phyloP scores from a whole-genome alignment of 2,329 filamentous ascomycete species.

The Pyrenochaeta sp. region DNA sequence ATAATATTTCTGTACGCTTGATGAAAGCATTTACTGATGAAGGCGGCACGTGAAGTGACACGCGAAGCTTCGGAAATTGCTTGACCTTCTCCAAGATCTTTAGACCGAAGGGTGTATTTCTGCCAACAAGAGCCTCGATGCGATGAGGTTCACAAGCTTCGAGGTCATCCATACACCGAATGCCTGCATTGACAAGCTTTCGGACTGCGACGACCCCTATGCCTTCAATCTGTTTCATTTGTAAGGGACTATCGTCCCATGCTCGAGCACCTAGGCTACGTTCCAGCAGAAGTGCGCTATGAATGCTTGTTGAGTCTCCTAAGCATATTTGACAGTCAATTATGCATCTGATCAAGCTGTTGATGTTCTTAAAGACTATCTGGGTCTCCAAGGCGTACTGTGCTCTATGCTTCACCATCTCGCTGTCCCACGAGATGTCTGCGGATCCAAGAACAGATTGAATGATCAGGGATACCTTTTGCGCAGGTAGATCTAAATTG shows the following conservation, averaged over 20 bases:
- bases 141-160: constrained; percentile 70
- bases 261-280: constrained; percentile 76
- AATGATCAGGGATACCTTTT: constrained; percentile 82
- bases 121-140: constrained; percentile 79
- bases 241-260: constrained; percentile 84
- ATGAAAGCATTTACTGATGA: constrained; percentile 51
- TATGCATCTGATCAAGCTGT: constrained; percentile 76
- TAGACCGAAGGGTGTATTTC: constrained; percentile 83
- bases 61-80: constrained; percentile 74
- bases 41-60: constrained; percentile 61
- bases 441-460: constrained; percentile 76
- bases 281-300: constrained; percentile 77
- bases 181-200: constrained; percentile 74
- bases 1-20: neutral
- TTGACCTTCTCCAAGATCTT: constrained; percentile 71
- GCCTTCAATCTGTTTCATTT: constrained; percentile 83
- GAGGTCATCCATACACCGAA: constrained; percentile 76
- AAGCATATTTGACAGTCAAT: constrained; percentile 73
- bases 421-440: constrained; percentile 63
- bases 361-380: constrained; percentile 72
- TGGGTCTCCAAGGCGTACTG: constrained; percentile 69
- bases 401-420: constrained; percentile 61
- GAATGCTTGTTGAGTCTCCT: constrained; percentile 72
- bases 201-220: constrained; percentile 79
- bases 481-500: constrained; percentile 69